These are phyloP conservation scores for Adiantum capillusveneris DNA, from an alignment of 75 land plant species.

Conservation along the genomic window DNA sequence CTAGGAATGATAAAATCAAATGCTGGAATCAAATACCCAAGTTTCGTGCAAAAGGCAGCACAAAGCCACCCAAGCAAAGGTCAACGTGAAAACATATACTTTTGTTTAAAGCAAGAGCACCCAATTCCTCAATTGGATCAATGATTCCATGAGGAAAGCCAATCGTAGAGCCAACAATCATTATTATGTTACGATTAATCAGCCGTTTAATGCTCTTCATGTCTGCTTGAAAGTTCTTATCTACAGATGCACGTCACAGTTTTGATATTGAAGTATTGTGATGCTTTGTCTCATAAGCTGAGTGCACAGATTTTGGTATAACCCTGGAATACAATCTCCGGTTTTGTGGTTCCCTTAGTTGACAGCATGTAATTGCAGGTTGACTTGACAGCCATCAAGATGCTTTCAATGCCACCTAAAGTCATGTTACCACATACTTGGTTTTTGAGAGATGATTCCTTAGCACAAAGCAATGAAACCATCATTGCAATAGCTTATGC, in stretches of 20 bases:
- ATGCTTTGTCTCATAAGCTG: constrained; percentile 99
- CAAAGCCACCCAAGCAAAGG: constrained; percentile 97
- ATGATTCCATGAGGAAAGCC: constrained; percentile 97
- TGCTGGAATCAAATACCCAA: constrained; percentile 85
- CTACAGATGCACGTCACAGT: constrained; percentile 75
- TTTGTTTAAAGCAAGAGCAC: constrained; percentile 50
- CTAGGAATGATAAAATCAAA: constrained; percentile 92
- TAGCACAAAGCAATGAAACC: constrained; percentile 76
- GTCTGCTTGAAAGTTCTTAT: constrained; percentile 67
- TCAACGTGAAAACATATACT: constrained; percentile 91
- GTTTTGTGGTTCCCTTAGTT: constrained; percentile 70
- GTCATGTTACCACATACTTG: constrained; percentile 98
- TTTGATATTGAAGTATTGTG: constrained; percentile 93
- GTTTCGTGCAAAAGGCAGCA: constrained; percentile 92
- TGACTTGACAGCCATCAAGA: constrained; percentile 87
- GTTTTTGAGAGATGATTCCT: constrained; percentile 62
- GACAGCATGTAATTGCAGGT: constrained; percentile 89
- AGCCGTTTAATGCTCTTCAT: constrained; percentile 51
- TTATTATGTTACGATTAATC: constrained; percentile 76
- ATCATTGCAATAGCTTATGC: constrained; percentile 94
- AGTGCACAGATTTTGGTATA: constrained; percentile 93
- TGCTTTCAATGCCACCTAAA: constrained; percentile 98
- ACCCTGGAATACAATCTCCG: constrained; percentile 89
- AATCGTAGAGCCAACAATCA: constrained; percentile 98
- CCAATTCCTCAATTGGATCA: constrained; percentile 94